Percentiles rank a stretch among this genome's conserved stretches.
Conservation (phyloP, 2,329 filamentous ascomycete genomes). For the Lasiodiplodia citricola region DNA sequence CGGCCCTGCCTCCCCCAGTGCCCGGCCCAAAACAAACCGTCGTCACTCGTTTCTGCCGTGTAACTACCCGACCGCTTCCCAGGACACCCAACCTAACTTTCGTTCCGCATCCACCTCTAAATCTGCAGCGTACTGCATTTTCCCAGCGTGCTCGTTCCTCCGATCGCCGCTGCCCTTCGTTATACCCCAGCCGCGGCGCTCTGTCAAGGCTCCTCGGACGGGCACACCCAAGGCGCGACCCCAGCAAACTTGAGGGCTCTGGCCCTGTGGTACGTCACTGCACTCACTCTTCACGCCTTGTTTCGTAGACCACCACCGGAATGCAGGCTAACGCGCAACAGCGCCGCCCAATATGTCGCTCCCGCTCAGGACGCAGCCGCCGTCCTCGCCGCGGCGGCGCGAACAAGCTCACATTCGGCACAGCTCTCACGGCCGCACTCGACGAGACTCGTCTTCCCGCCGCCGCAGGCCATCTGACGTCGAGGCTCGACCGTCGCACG, state of each 20-base stretch:
- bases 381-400: slow-evolving; percentile 59
- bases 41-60: slow-evolving; percentile 23
- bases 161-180: slow-evolving; percentile 1
- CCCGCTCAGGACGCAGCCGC: slow-evolving; percentile 67
- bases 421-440: slow-evolving; percentile 44
- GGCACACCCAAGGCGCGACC: neutral
- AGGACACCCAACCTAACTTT: slow-evolving; percentile 14
- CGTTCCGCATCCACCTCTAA: slow-evolving; percentile 13
- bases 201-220: neutral
- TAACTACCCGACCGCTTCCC: slow-evolving; percentile 20
- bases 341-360: slow-evolving; percentile 48
- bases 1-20: slow-evolving; percentile 2
- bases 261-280: slow-evolving; percentile 17
- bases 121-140: slow-evolving; percentile 3
- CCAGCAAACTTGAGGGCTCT: slow-evolving; percentile 3
- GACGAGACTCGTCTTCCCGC: slow-evolving; percentile 71
- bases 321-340: slow-evolving; percentile 28
- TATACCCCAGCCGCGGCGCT: neutral
- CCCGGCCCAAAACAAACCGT: slow-evolving; percentile 16
- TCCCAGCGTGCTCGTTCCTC: slow-evolving; percentile 10
- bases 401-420: slow-evolving; percentile 13
- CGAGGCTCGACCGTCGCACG: slow-evolving; percentile 64
- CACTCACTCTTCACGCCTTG: neutral
- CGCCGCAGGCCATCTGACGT: slow-evolving; percentile 72
- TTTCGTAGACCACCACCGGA: slow-evolving; percentile 8